A percentile compares a stretch with the other conserved stretches of the same genome.
phyloP scores from a whole-genome alignment of 306 rosid genomes.

The Corylus avellana region DNA sequence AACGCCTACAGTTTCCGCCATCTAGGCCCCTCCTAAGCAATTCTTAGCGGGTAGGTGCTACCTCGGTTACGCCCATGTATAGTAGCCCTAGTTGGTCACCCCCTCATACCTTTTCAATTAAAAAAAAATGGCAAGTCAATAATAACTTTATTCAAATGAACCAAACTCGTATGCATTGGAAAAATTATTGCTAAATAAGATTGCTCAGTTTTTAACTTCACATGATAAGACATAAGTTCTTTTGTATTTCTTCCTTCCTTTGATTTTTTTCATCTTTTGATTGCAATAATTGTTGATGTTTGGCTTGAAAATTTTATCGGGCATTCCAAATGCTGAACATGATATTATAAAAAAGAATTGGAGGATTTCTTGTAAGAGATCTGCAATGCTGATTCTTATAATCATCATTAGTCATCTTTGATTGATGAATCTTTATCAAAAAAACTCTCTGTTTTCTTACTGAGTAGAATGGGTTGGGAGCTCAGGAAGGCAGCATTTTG shows the following conservation, averaged over 20 bases:
- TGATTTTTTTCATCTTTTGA: slow-evolving; percentile 8
- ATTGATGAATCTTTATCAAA: too few species aligned
- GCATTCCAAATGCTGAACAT: slow-evolving; percentile 9
- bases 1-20: too few species aligned
- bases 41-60: too few species aligned
- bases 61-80: too few species aligned
- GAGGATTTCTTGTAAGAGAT: slow-evolving; percentile 23
- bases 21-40: too few species aligned
- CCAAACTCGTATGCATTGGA: background rate
- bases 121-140: background rate
- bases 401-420: background rate
- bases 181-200: background rate
- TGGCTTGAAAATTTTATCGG: slow-evolving; percentile 7
- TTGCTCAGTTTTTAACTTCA: background rate
- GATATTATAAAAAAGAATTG: background rate
- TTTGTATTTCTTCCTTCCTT: slow-evolving; percentile 10
- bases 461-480: background rate
- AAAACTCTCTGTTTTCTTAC: too few species aligned
- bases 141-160: background rate
- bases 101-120: too few species aligned
- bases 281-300: background rate
- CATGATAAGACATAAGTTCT: background rate
- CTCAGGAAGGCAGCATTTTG: background rate
- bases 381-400: slow-evolving; percentile 6
- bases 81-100: too few species aligned